Percentiles rank a stretch among this genome's conserved stretches.
phyloP scores from a whole-genome alignment of 805 yeast species.

The Candida chauliodis region DNA sequence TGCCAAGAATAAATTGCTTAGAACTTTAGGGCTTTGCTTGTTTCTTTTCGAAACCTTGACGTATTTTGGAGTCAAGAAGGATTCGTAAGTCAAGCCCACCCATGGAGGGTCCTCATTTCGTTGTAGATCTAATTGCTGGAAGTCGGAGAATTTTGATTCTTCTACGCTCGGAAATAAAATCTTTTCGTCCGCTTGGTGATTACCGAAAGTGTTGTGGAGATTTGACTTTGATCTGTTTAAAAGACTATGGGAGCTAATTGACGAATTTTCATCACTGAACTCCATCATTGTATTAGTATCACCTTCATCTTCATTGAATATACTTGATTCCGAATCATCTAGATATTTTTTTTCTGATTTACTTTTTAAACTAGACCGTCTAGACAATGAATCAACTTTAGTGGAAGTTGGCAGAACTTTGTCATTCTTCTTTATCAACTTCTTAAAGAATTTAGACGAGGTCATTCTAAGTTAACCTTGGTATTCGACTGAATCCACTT shows the following conservation, averaged over 20 bases:
- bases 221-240: constrained; percentile 6
- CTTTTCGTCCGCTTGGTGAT: constrained; percentile 13
- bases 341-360: constrained; percentile 9
- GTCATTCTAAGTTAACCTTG: background rate
- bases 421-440: constrained; percentile 1
- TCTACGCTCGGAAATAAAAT: constrained; percentile 14
- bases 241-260: constrained; percentile 2
- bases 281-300: constrained; percentile 7
- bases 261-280: constrained; percentile 3
- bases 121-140: constrained; percentile 2
- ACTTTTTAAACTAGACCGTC: constrained; percentile 4
- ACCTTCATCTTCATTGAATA: constrained; percentile 23
- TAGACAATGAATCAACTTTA: background rate
- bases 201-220: constrained; percentile 7
- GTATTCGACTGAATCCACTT: background rate
- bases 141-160: constrained; percentile 8
- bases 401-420: background rate
- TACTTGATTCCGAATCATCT: constrained; percentile 21
- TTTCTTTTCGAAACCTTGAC: constrained; percentile 47
- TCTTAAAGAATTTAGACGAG: constrained; percentile 1
- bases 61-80: constrained; percentile 53
- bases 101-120: constrained; percentile 20
- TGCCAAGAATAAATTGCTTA: constrained; percentile 56
- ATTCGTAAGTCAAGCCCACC: constrained; percentile 30
- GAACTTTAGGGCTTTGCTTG: constrained; percentile 42